These are phyloP conservation scores for Coemansia sp. DNA, from an alignment of 192 early-diverging fungal genomes.

Conservation along the genomic window DNA sequence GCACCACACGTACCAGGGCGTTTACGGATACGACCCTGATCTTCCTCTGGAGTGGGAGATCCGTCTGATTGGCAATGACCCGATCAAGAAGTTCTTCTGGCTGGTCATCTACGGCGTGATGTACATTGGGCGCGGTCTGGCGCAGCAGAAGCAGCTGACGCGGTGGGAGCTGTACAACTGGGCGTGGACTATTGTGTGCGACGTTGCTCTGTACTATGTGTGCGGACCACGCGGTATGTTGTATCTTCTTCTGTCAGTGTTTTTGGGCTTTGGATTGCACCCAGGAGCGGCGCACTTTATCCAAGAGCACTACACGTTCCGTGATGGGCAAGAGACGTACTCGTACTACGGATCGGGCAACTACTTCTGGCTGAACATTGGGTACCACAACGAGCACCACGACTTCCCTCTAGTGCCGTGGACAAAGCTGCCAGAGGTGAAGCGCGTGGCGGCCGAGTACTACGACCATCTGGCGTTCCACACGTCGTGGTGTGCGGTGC, in stretches of 20 bases:
- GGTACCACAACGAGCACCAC: constrained; percentile 98
- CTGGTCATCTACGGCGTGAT: constrained; percentile 82
- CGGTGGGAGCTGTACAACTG: constrained; percentile 80
- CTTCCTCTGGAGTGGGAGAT: constrained; percentile 87
- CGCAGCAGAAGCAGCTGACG: constrained; percentile 65
- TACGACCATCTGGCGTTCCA: constrained; percentile 83
- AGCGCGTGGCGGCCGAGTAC: constrained; percentile 82
- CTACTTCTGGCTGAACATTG: constrained; percentile 88
- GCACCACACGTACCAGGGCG: constrained; percentile 97
- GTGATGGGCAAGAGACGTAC: constrained; percentile 93
- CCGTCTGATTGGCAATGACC: constrained; percentile 69
- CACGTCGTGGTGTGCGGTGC: constrained; percentile 84
- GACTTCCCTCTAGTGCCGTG: constrained; percentile 90
- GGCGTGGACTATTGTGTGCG: constrained; percentile 63
- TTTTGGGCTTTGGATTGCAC: constrained; percentile 86
- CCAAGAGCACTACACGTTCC: constrained; percentile 96
- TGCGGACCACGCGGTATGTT: constrained; percentile 66
- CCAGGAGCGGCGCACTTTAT: constrained; percentile 95
- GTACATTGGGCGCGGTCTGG: constrained; percentile 78
- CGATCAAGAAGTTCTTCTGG: constrained; percentile 72
- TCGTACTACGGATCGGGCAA: constrained; percentile 95
- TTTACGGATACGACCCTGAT: constrained; percentile 90
- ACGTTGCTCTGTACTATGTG: constrained; percentile 56
- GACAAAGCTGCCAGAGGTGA: constrained; percentile 78
- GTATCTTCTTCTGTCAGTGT: constrained; percentile 69